These are phyloP conservation scores for Nannochloropsis oceanica DNA, from an alignment of 108 stramenopile species.

Conservation along the genomic window DNA sequence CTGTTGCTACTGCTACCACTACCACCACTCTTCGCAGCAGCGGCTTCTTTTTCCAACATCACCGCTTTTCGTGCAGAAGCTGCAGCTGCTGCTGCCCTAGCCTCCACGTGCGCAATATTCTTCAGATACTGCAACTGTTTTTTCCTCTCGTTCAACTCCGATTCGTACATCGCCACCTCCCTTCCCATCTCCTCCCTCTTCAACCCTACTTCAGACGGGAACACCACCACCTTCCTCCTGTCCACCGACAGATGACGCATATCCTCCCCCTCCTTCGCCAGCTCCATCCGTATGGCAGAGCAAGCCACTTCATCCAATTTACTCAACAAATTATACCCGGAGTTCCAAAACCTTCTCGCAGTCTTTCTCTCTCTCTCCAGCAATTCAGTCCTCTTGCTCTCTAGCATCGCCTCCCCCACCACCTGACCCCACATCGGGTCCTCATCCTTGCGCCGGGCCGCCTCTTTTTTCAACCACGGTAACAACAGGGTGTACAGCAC, in stretches of 20 bases:
- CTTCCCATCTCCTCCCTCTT: background rate
- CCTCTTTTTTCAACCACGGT: background rate
- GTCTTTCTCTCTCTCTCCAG: constrained; percentile 4
- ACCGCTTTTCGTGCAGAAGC: background rate
- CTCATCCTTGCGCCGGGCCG: background rate
- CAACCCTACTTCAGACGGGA: background rate
- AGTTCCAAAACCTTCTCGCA: constrained; percentile 4
- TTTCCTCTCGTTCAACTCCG: constrained; percentile 40
- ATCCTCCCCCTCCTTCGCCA: background rate
- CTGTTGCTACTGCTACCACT: background rate
- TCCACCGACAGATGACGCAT: background rate
- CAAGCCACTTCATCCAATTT: constrained; percentile 17
- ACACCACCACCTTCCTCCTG: background rate
- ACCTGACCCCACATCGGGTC: background rate
- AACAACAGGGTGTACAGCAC: background rate
- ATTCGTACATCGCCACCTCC: background rate
- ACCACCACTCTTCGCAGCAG: background rate
- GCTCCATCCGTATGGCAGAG: background rate
- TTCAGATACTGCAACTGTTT: constrained; percentile 48
- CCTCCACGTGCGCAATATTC: constrained; percentile 11
- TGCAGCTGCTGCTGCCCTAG: background rate
- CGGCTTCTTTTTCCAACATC: background rate
- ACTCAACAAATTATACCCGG: constrained; percentile 6
- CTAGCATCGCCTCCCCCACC: background rate
- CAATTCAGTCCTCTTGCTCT: background rate